Percentiles rank a stretch among this genome's conserved stretches.
Conservation (phyloP, 768 basidiomycete genomes). For the Exsudoporus frostii region DNA sequence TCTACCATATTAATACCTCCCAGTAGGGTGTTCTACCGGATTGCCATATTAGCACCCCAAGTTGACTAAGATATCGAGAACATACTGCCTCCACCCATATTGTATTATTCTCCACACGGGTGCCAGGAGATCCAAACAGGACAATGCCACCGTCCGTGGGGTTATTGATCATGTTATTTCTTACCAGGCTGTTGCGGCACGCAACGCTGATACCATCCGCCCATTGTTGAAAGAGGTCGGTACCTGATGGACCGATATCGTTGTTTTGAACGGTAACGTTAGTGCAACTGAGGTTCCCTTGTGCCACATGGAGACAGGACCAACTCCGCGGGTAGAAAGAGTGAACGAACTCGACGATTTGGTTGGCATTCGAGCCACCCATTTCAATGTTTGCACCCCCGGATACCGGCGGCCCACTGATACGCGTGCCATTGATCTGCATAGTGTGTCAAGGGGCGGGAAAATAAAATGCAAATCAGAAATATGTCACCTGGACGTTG, state of each 20-base stretch:
- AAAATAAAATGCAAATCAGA: not conserved
- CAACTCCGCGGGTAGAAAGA: conserved; percentile 77
- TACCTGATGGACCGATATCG: conserved; percentile 77
- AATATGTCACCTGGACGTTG: conserved; percentile 59
- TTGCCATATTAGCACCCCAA: not conserved
- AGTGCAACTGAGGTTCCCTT: conserved; percentile 65
- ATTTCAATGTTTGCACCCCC: conserved; percentile 85
- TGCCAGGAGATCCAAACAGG: conserved; percentile 72
- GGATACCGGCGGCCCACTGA: conserved; percentile 44
- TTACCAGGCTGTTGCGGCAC: conserved; percentile 58
- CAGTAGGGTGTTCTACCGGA: conserved; percentile 56
- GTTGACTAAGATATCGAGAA: conserved; percentile 2
- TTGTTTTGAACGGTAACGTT: conserved; percentile 72
- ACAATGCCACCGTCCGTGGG: conserved; percentile 82
- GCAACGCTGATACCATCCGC: conserved; percentile 79
- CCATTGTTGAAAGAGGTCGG: conserved; percentile 66
- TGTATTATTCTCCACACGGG: conserved; percentile 70
- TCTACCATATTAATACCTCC: conserved; percentile 83
- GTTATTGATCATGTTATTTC: conserved; percentile 66
- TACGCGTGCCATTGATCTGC: conserved; percentile 73
- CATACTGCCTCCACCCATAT: conserved; percentile 68
- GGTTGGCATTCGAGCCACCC: conserved; percentile 69
- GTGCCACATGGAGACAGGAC: conserved; percentile 77
- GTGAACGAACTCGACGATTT: conserved; percentile 74
- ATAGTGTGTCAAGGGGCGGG: not conserved